A percentile compares a stretch with the other conserved stretches of the same genome.
phyloP scores from a whole-genome alignment of 305 asterid genomes.

The Plantago coronopus region DNA sequence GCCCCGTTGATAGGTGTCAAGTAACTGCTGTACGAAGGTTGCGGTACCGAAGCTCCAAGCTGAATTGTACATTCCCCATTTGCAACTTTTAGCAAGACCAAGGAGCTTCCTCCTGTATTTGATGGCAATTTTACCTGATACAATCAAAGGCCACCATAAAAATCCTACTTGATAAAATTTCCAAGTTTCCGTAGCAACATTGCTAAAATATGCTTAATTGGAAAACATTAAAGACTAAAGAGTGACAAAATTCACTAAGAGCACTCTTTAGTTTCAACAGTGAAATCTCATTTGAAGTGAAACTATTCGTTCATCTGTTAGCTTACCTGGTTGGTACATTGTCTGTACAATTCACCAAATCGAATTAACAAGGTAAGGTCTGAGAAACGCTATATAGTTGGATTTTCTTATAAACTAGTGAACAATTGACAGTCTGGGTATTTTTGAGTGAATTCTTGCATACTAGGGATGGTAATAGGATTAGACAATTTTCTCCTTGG shows the following conservation, averaged over 20 bases:
- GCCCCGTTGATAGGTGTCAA: constrained; percentile 41
- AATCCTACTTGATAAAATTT: neutral
- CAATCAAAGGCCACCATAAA: constrained; percentile 3
- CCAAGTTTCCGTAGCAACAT: too few relatives aligned
- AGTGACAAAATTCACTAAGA: neutral
- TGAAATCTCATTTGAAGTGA: neutral
- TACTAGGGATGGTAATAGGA: neutral
- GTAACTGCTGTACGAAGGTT: constrained; percentile 24
- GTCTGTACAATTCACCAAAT: too few relatives aligned
- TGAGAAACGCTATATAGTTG: neutral
- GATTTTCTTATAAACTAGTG: neutral
- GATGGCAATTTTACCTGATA: constrained; percentile 49
- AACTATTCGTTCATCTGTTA: neutral
- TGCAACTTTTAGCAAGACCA: constrained; percentile 33
- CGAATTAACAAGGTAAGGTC: too few relatives aligned
- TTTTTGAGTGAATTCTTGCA: neutral
- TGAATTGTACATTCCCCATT: constrained; percentile 39
- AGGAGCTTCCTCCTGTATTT: constrained; percentile 29
- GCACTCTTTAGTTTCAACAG: neutral
- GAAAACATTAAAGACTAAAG: neutral
- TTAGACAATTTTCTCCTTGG: too few relatives aligned
- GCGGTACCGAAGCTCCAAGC: constrained; percentile 27
- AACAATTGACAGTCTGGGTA: neutral
- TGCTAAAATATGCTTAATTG: too few relatives aligned
- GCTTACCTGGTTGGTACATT: too few relatives aligned